Conservation (phyloP, 495 filamentous ascomycete species). For the Penicillium diatomitis region DNA sequence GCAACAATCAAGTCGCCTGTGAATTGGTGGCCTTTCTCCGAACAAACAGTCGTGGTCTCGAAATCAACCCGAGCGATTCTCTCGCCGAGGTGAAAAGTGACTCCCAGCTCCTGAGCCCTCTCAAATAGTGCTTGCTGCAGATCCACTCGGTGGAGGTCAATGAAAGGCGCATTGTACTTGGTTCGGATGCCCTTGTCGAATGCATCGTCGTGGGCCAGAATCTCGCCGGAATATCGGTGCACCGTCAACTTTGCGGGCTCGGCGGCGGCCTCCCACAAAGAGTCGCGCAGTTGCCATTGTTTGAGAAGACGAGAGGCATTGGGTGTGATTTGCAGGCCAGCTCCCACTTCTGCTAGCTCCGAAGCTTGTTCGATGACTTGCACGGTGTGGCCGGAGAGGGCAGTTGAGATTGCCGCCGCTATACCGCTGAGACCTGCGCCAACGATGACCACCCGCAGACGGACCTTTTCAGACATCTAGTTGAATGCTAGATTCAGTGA, state of each 20-base stretch:
- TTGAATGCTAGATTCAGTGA: background rate
- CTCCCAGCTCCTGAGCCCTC: conserved; percentile 44
- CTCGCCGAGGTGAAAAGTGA: conserved; percentile 37
- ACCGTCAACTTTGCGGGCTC: conserved; percentile 47
- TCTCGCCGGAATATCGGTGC: conserved; percentile 45
- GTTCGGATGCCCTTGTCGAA: conserved; percentile 34
- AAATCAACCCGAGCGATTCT: conserved; percentile 36
- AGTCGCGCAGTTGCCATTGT: conserved; percentile 42
- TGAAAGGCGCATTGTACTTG: conserved; percentile 41
- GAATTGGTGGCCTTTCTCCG: conserved; percentile 19
- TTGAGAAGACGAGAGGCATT: conserved; percentile 46
- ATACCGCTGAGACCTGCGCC: conserved; percentile 52
- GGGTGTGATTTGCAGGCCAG: conserved; percentile 49
- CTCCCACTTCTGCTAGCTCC: conserved; percentile 46
- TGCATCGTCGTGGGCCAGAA: conserved; percentile 43
- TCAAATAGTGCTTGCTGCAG: conserved; percentile 45
- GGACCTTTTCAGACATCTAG: conserved; percentile 17
- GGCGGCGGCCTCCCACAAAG: conserved; percentile 37
- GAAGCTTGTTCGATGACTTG: conserved; percentile 53
- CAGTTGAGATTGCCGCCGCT: conserved; percentile 51
- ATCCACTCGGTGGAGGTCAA: conserved; percentile 53
- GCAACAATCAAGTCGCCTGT: conserved; percentile 47
- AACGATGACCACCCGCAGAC: conserved; percentile 23
- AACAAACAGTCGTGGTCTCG: conserved; percentile 14
- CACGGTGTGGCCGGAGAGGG: conserved; percentile 52